Percentiles rank a stretch among this genome's conserved stretches.
phyloP scores from a whole-genome alignment of 2,329 filamentous ascomycete species.

The Cladosporium sp. region DNA sequence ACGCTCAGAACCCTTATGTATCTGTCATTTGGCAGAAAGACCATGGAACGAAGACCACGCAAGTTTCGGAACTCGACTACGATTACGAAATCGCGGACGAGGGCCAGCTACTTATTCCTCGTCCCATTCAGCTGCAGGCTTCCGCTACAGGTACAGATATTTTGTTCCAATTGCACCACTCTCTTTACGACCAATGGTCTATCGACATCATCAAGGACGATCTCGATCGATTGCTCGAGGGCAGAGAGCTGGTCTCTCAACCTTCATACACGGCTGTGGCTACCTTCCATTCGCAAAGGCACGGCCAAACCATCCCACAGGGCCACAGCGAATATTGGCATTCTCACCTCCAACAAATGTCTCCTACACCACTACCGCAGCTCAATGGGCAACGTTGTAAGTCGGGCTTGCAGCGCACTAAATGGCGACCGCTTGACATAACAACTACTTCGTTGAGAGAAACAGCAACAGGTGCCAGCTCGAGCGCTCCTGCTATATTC shows the following conservation, averaged over 20 bases:
- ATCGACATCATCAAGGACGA: slow-evolving; percentile 71
- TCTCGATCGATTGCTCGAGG: slow-evolving; percentile 56
- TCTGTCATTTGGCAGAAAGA: slow-evolving; percentile 64
- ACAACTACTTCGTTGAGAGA: background rate
- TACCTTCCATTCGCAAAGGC: slow-evolving; percentile 45
- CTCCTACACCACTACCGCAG: slow-evolving; percentile 60
- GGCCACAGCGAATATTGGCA: slow-evolving; percentile 66
- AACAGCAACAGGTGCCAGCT: slow-evolving; percentile 34
- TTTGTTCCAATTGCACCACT: slow-evolving; percentile 72
- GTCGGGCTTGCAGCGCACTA: slow-evolving; percentile 26
- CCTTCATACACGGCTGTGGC: slow-evolving; percentile 65
- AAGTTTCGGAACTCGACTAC: slow-evolving; percentile 22
- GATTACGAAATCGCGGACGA: slow-evolving; percentile 26
- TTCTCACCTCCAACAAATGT: slow-evolving; percentile 61
- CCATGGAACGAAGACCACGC: background rate
- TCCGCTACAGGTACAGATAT: slow-evolving; percentile 34
- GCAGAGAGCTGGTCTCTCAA: slow-evolving; percentile 40
- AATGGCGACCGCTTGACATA: slow-evolving; percentile 27
- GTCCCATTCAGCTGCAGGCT: slow-evolving; percentile 60
- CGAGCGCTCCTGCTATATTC: slow-evolving; percentile 71
- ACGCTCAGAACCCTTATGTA: slow-evolving; percentile 52
- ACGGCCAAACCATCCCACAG: background rate
- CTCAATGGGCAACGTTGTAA: slow-evolving; percentile 48
- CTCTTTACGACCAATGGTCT: slow-evolving; percentile 92
- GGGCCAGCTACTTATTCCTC: slow-evolving; percentile 46